phyloP scores from a whole-genome alignment of 176 grass and related monocot genomes.

The Avena eriantha region DNA sequence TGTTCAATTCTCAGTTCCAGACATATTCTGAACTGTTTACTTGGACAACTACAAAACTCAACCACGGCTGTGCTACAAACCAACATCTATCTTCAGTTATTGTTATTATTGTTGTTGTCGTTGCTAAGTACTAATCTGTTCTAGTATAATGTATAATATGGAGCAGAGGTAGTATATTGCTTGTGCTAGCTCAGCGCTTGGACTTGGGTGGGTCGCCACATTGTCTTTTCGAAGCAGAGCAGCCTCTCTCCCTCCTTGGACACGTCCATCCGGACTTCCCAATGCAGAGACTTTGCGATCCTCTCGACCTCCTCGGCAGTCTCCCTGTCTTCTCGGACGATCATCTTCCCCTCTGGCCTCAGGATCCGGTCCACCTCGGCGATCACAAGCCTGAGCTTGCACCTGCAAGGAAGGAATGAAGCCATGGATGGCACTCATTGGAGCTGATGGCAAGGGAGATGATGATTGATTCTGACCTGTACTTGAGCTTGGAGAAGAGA shows the following conservation, averaged over 20 bases:
- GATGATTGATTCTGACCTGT: conserved; percentile 18
- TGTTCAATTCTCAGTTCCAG: background rate
- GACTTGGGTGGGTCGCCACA: conserved; percentile 70
- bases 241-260: conserved; percentile 59
- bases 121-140: too few species aligned
- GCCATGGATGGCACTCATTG: background rate
- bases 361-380: conserved; percentile 85
- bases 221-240: conserved; percentile 64
- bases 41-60: background rate
- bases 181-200: conserved; percentile 38
- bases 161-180: background rate
- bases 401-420: conserved; percentile 47
- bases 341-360: conserved; percentile 74
- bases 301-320: conserved; percentile 58
- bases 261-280: conserved; percentile 64
- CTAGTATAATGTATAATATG: too few species aligned
- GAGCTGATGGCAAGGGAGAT: background rate
- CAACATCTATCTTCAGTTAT: background rate
- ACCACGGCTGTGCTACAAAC: background rate
- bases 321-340: conserved; percentile 61
- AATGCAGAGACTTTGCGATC: conserved; percentile 60
- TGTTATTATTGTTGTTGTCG: background rate
- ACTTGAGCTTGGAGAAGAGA: conserved; percentile 53
- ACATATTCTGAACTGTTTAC: background rate
- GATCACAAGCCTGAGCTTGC: conserved; percentile 61